Evolutionary conservation across 352 stramenopile genomes (phyloP), one percentile per base, ranked within the genome.

Genomic region (Phytophthora quininea): DNA sequence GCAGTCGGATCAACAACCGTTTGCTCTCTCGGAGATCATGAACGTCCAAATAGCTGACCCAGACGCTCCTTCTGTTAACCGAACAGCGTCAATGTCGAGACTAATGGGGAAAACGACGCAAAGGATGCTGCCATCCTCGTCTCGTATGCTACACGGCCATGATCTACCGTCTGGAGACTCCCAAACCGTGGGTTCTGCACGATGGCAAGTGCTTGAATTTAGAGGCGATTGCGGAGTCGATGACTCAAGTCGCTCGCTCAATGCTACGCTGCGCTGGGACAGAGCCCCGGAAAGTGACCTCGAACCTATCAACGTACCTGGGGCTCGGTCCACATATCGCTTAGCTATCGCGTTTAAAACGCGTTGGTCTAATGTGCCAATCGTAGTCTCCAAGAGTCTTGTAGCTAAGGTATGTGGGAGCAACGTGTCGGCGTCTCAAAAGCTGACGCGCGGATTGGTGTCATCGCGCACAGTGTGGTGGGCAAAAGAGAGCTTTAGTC

Each of bases 401-500:
- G 85, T 87, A 4, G 76, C 77, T 3, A 96, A 96, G 48, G 66
- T 93, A 4, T 84, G 74, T 30, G 54, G 70, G 0, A 76, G 61
- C 9, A 74, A 60, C 1, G 69, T 88, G 0, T 76, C 76, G 7
- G 76, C 77, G 11, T 74, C 68, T 0, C 82, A 91, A 50, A 80
- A 82, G 2, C 71, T 91, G 10, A 74, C 74, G 1, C 69, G 79
- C 10, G 83, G 86, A 3, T 69, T 82, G 43, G 82, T 84, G 32
- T 62, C 57, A 7, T 75, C 80, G 3, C 62, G 84, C 5, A 92
- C 74, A 1, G 75, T 77, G 15, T 95, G 86, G 88, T 95, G 88
- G 88, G 86, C 82, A 0, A 78, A 84, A n/a, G 88, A 95, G 59
- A 89, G 80, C 27, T 92, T 79, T 54, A 93, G 86, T 55, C 73